Percentiles rank a stretch among this genome's conserved stretches.
Evolutionary conservation across 108 stramenopile species (phyloP).

Genomic region (Asterionellopsis glacialis): DNA sequence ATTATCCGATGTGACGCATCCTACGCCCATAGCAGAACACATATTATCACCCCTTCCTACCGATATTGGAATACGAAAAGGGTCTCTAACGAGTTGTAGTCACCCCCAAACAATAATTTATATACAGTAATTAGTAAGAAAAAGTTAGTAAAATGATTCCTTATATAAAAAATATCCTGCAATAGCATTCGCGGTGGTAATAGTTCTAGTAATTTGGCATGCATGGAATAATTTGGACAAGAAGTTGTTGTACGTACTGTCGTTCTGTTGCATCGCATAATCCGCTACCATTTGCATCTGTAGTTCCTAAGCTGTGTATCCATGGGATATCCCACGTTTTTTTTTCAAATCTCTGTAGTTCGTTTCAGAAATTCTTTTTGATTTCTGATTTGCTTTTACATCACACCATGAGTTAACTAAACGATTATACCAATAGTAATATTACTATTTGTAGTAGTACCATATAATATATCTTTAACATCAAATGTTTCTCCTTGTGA

Average conservation of each 20-base stretch:
- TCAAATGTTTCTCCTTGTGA: too few species aligned
- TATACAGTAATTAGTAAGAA: too few species aligned
- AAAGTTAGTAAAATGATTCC: neutral
- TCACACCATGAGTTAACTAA: constrained; percentile 23
- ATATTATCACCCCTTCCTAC: constrained; percentile 24
- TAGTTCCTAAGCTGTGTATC: neutral
- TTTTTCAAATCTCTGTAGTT: too few species aligned
- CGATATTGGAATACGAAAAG: constrained; percentile 12
- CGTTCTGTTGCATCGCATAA: constrained; percentile 1
- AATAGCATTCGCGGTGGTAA: constrained; percentile 8
- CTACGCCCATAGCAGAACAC: constrained; percentile 17
- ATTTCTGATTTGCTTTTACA: constrained; percentile 13
- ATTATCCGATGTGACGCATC: constrained; percentile 10
- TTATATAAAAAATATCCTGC: constrained; percentile 6
- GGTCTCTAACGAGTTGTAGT: too few species aligned
- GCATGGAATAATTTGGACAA: neutral
- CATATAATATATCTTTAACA: too few species aligned
- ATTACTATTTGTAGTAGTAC: too few species aligned
- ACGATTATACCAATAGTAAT: too few species aligned
- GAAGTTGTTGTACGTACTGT: neutral
- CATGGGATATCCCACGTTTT: too few species aligned
- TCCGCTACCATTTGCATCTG: constrained; percentile 18
- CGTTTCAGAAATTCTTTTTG: neutral
- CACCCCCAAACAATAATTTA: neutral
- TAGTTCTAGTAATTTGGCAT: constrained; percentile 2